These are phyloP conservation scores for Quercus rubra DNA, from an alignment of 306 rosid genomes.

Conservation along the genomic window DNA sequence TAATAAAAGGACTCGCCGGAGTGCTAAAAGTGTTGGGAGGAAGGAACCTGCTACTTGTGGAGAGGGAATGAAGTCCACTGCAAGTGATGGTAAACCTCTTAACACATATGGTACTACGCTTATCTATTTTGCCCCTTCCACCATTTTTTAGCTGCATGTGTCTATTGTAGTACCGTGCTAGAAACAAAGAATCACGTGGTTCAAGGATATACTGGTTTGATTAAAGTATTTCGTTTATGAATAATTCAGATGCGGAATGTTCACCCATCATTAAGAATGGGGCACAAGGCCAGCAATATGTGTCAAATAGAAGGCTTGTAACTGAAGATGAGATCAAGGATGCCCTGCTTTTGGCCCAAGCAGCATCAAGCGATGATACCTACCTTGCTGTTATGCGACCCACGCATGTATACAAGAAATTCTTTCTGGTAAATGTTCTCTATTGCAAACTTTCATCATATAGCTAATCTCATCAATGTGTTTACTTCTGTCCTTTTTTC, in stretches of 20 bases:
- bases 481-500: background rate
- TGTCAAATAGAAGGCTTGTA: constrained; percentile 62
- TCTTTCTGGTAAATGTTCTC: constrained; percentile 50
- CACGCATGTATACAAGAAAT: constrained; percentile 61
- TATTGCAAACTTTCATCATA: constrained; percentile 6
- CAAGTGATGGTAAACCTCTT: background rate
- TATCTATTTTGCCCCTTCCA: background rate
- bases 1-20: constrained; percentile 2
- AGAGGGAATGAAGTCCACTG: background rate
- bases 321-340: constrained; percentile 39
- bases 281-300: constrained; percentile 14
- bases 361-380: constrained; percentile 27
- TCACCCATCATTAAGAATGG: constrained; percentile 18
- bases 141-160: too few species aligned
- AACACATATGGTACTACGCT: background rate
- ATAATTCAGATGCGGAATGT: constrained; percentile 30
- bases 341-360: constrained; percentile 41
- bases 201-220: background rate
- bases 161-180: background rate
- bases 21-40: background rate
- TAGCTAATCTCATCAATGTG: background rate
- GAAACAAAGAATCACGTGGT: background rate
- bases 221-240: background rate
- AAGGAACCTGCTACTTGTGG: background rate
- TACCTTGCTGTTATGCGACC: constrained; percentile 55